Base-by-base conservation (phyloP, 306 rosid genomes). In the Fagus sylvatica region DNA sequence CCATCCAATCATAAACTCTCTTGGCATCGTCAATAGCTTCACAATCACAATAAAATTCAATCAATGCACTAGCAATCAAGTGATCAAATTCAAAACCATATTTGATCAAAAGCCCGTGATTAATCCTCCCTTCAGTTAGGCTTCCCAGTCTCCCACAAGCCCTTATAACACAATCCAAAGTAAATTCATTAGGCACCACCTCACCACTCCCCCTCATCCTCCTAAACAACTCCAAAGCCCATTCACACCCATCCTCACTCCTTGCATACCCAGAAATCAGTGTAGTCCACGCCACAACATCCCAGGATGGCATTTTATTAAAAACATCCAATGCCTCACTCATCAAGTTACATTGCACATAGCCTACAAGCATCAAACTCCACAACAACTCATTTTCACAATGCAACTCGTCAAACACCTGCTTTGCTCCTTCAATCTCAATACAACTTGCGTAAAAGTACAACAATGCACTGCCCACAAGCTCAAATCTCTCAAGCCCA, bases 261-360 rank as follows among this genome's bases (percentile, higher is more conserved):
- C n/a, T n/a, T n/a, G 91, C 91, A 82, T 83, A 93, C 83, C 92
- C 97, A 0, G 97, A 91, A 72, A 91, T 89, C 86, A 93, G 77
- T 9, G 88, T 78, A 77, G 97, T 93, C 97, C 97, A 93, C 3
- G 85, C 90, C 74, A 83, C 89, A 67, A 91, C 91, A 78, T 93
- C 91, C 88, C 74, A 75, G 10, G 69, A 76, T 0, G 93, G 93
- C 90, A 91, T 88, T 30, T 83, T 84, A 9, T 16, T 75, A 78
- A 93, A 91, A 73, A 84, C 33, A 69, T 75, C 82, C 57, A 81
- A 55, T 41, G 93, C 97, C 59, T 88, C 84, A 67, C 40, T 64
- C 89, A 93, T 79, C 90, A 88, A 79, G 64, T 83, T 85, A 78
- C 78, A 85, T 75, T 88, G 83, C 77, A 88, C 97, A 69, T 91